Percentiles rank a stretch among this genome's conserved stretches.
Evolutionary conservation across 192 early-diverging fungal species (phyloP).

Genomic region (Backusella australiensis): DNA sequence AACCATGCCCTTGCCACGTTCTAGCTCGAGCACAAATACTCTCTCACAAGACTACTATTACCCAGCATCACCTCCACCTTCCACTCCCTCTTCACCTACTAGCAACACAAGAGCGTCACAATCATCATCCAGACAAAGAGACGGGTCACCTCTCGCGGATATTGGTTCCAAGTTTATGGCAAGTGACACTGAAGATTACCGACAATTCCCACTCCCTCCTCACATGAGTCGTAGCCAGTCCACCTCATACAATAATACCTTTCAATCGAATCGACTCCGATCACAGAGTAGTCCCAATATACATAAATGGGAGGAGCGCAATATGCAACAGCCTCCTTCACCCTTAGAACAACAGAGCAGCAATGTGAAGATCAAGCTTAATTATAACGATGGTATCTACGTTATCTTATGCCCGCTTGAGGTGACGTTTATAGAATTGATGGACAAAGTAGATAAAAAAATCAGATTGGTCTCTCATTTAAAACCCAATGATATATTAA

Average conservation of each 20-base stretch:
- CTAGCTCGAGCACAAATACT: constrained; percentile 1
- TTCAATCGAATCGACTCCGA: constrained; percentile 40
- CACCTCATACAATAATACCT: constrained; percentile 5
- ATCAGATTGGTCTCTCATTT: constrained; percentile 75
- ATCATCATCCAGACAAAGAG: constrained; percentile 39
- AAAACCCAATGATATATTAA: constrained; percentile 54
- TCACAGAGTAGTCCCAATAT: constrained; percentile 62
- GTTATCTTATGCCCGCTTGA: constrained; percentile 79
- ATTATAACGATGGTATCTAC: constrained; percentile 87
- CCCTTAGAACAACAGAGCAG: not conserved
- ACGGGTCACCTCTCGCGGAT: constrained; percentile 49
- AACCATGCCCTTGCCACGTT: constrained; percentile 10
- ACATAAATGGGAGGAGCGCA: constrained; percentile 28
- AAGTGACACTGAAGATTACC: constrained; percentile 28
- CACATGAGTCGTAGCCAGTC: constrained; percentile 20
- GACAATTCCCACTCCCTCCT: constrained; percentile 25
- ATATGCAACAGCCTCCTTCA: constrained; percentile 5
- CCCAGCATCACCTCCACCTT: constrained; percentile 55
- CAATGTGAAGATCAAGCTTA: constrained; percentile 75
- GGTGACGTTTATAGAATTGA: constrained; percentile 74
- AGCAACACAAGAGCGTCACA: constrained; percentile 36
- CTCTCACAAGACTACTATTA: constrained; percentile 28
- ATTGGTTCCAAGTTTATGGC: constrained; percentile 54
- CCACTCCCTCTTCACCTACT: constrained; percentile 55
- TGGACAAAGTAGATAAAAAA: constrained; percentile 85